Evolutionary conservation across 257 asterid genomes (phyloP), one percentile per base, ranked within the genome.

Genomic region (Solanum clarkiae): DNA sequence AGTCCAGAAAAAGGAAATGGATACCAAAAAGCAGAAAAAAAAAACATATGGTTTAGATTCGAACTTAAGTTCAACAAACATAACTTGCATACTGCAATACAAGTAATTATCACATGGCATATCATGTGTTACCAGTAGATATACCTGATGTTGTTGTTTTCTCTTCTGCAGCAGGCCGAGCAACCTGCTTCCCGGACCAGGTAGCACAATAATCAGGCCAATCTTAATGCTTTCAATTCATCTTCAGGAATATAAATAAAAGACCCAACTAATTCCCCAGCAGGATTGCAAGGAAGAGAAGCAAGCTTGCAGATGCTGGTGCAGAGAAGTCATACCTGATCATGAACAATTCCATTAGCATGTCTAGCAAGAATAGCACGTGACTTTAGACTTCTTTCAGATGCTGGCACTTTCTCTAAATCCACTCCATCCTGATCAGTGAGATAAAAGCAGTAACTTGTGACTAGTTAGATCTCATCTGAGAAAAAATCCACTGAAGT

Each of bases 271-370:
- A 26, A 26, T 77, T 18, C 45, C 82, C 82, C 63, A 77, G 63
- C 6, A 51, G 47, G 26, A 77, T 22, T 24, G 20, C 44, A 49
- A 49, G 82, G 82, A 77, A 77, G 82, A 77, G 63, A 77, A 56
- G 54, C 55, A 57, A 57, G 84, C 84, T 57, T 57, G 54, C 63
- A 57, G 55, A 59, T 57, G 66, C 47, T 81, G 55, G 42, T 32
- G n/a, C 66, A 81, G 18, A 80, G 36, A 45, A 16, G 84, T n/a
- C 90, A 87, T 89, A 95, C 99, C 87, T 92, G 98, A 83, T 94
- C 99, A 7, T 97, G 92, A 86, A 90, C 93, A 90, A 93, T 87
- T 84, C 99, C 99, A 92, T 94, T 97, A 71, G 75, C 93, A 62
- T 89, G 97, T 56, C 99, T 92, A 16, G 92, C 91, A 87, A 92